A percentile compares a stretch with the other conserved stretches of the same genome.
These are phyloP conservation scores for Galium porrigens DNA, from an alignment of 305 asterid genomes.

Conservation along the genomic window DNA sequence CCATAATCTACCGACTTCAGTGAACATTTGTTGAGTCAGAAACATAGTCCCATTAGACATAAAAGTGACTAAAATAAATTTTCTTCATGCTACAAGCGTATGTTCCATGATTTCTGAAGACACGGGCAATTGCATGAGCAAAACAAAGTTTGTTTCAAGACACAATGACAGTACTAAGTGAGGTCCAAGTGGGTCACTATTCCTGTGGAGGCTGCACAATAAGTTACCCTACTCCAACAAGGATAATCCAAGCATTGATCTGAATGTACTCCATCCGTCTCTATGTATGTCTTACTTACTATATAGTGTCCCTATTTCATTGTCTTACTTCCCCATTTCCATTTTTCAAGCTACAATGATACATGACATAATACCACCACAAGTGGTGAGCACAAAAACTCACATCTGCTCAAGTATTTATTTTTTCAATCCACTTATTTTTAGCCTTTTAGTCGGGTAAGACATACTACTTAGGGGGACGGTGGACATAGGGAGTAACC, in stretches of 20 bases:
- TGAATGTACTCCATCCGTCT: neutral
- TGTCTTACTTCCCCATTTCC: too few species aligned
- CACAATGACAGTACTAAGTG: neutral
- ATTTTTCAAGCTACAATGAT: too few species aligned
- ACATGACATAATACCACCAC: too few species aligned
- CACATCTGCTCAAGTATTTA: too few species aligned
- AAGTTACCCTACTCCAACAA: neutral
- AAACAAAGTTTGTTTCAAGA: neutral
- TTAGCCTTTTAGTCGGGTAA: too few species aligned
- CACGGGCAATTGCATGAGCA: neutral
- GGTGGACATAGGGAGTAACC: too few species aligned
- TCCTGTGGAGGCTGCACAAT: neutral
- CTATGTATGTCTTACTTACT: too few species aligned
- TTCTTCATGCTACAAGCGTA: neutral
- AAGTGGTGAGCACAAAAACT: too few species aligned
- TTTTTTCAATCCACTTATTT: neutral
- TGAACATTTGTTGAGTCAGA: conserved; percentile 25
- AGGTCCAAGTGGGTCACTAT: neutral
- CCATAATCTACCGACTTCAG: conserved; percentile 98
- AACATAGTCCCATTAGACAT: conserved; percentile 16
- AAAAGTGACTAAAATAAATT: neutral
- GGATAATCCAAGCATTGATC: neutral
- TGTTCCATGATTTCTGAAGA: neutral
- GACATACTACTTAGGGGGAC: too few species aligned
- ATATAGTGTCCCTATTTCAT: too few species aligned